A percentile compares a stretch with the other conserved stretches of the same genome.
Conservation (phyloP, 129 eudicot species). For the Heracleum sosnowskyi region DNA sequence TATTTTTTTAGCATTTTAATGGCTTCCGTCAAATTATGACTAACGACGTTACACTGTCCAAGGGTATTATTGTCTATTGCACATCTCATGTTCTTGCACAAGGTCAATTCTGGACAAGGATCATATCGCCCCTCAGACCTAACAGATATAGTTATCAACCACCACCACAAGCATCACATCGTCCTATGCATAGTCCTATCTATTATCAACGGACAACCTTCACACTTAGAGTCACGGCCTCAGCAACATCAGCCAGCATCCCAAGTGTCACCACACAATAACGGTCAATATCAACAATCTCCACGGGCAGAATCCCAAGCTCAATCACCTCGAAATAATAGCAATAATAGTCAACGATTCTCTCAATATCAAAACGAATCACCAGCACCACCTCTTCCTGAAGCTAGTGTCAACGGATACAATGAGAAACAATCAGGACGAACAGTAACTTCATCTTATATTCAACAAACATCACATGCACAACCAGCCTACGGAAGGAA, state of each 20-base stretch:
- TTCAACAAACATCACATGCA: neutral
- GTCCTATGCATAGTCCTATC: too few species aligned
- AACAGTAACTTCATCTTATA: neutral
- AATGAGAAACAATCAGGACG: neutral
- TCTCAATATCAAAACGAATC: neutral
- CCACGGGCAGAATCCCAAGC: neutral
- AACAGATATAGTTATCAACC: neutral
- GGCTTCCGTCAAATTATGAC: too few species aligned
- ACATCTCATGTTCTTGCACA: too few species aligned
- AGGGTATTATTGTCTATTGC: too few species aligned
- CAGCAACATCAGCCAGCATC: neutral
- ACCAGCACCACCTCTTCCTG: too few species aligned
- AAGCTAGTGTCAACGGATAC: too few species aligned
- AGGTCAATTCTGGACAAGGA: neutral
- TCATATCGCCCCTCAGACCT: neutral
- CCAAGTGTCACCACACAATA: too few species aligned
- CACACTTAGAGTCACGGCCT: slow-evolving; percentile 5
- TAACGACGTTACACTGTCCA: too few species aligned
- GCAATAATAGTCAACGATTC: neutral
- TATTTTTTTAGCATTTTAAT: too few species aligned
- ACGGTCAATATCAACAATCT: too few species aligned
- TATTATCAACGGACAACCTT: neutral
- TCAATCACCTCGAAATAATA: neutral
- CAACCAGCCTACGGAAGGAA: slow-evolving; percentile 34
- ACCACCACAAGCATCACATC: neutral